Conservation (phyloP, 495 filamentous ascomycete species). For the Lasiosphaeria hispida region DNA sequence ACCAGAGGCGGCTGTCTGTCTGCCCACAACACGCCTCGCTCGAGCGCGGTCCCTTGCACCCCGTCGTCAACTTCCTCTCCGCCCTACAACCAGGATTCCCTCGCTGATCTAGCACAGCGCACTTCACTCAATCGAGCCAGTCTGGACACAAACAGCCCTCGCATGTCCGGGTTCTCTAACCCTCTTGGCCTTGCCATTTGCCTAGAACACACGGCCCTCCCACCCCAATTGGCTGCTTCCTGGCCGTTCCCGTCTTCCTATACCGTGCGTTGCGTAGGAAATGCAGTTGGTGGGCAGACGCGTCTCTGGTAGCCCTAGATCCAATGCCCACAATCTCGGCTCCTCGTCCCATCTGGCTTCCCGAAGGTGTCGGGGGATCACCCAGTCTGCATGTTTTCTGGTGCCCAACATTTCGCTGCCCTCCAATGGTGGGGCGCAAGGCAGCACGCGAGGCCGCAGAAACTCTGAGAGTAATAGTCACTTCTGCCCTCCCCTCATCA, state of each 20-base stretch:
- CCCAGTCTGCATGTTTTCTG: conserved; percentile 2
- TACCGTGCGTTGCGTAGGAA: too few relatives aligned
- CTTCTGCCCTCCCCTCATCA: background rate
- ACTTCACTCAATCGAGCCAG: background rate
- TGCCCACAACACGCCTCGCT: too few relatives aligned
- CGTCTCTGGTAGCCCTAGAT: too few relatives aligned
- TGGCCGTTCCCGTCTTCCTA: too few relatives aligned
- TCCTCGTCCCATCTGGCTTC: conserved; percentile 5
- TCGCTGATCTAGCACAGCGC: background rate
- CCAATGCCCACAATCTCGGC: conserved; percentile 7
- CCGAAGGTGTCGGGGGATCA: background rate
- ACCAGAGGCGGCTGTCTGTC: too few relatives aligned
- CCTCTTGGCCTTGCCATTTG: too few relatives aligned
- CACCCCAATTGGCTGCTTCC: background rate
- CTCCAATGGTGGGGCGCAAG: conserved; percentile 13
- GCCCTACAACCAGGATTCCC: background rate
- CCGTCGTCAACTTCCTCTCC: background rate
- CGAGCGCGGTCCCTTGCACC: background rate
- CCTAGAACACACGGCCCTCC: background rate
- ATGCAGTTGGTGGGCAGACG: too few relatives aligned
- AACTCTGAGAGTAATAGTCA: background rate
- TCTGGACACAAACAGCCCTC: background rate
- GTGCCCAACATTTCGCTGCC: background rate
- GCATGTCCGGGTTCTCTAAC: too few relatives aligned
- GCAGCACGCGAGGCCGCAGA: background rate